Conservation (phyloP, 805 yeast genomes). For the Candida odintsovae region DNA sequence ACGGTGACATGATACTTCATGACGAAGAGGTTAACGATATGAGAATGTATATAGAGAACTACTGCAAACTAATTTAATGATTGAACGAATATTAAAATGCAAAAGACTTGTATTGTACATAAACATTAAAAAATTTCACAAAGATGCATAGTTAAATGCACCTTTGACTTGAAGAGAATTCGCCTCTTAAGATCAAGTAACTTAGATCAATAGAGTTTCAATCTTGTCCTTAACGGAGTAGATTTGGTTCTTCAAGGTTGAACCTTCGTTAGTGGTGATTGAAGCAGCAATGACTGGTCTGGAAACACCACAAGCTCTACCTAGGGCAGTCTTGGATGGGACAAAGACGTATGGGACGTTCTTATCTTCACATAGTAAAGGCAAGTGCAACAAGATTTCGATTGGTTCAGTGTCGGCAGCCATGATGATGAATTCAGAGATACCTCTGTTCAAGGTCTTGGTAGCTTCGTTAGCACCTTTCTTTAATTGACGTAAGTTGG, state of each 20-base stretch:
- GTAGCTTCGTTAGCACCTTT: constrained; percentile 99
- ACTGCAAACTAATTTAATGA: neutral
- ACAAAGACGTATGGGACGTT: constrained; percentile 99
- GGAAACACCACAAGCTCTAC: constrained; percentile 99
- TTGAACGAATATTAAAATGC: neutral
- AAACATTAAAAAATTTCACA: neutral
- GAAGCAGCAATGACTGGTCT: constrained; percentile 99
- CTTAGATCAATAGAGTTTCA: constrained; percentile 89
- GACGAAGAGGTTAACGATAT: neutral
- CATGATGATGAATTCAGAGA: constrained; percentile 97
- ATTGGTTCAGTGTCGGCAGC: constrained; percentile 99
- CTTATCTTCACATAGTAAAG: constrained; percentile 97
- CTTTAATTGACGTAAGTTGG: constrained; percentile 96
- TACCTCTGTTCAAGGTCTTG: constrained; percentile 98
- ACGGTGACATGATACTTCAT: neutral
- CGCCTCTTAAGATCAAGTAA: neutral
- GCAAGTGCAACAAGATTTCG: constrained; percentile 95
- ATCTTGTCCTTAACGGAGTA: constrained; percentile 98
- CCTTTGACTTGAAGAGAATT: neutral
- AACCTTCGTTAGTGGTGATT: constrained; percentile 96
- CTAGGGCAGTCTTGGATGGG: constrained; percentile 96
- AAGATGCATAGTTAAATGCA: neutral
- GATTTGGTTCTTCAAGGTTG: constrained; percentile 95
- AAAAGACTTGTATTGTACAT: neutral
- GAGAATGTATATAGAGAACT: neutral